A percentile compares a stretch with the other conserved stretches of the same genome.
Evolutionary conservation across 805 yeast species (phyloP).

Genomic region (Cyberlindnera saturnus): DNA sequence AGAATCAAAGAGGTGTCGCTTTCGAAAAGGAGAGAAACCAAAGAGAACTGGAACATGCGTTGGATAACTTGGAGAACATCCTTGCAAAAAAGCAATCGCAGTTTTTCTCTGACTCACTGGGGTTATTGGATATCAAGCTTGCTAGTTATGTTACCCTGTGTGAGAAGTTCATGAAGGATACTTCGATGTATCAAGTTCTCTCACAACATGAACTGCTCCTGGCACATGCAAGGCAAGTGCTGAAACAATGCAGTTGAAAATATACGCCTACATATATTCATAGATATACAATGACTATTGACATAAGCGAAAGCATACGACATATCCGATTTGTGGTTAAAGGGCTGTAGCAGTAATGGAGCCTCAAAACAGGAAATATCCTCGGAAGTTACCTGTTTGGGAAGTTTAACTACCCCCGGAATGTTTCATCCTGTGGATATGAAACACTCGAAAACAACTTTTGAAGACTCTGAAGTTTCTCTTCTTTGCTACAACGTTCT

Average conservation of each 20-base stretch:
- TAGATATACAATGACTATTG: background rate
- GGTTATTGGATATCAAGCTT: constrained; percentile 26
- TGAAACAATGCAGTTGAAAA: constrained; percentile 2
- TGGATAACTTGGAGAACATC: constrained; percentile 22
- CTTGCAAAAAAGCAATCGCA: constrained; percentile 11
- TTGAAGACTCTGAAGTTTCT: constrained; percentile 4
- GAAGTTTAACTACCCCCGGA: constrained; percentile 6
- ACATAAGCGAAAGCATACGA: no score
- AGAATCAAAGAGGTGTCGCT: constrained; percentile 5
- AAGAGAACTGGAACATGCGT: constrained; percentile 18
- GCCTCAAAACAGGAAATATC: background rate
- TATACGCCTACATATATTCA: background rate
- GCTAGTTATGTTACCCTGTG: constrained; percentile 27
- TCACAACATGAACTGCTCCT: constrained; percentile 9
- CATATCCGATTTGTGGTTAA: no score
- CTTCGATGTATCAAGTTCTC: constrained; percentile 2
- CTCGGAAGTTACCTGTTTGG: background rate
- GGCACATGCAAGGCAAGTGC: constrained; percentile 13
- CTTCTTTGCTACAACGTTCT: no score
- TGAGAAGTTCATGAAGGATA: constrained; percentile 13
- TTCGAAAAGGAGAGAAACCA: constrained; percentile 16
- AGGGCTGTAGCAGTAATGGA: background rate
- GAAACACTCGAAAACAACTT: background rate
- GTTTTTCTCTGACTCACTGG: constrained; percentile 17
- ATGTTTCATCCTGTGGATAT: constrained; percentile 11